These are phyloP conservation scores for Berkeleyomyces basicola DNA, from an alignment of 2,329 filamentous ascomycete genomes.

Conservation along the genomic window DNA sequence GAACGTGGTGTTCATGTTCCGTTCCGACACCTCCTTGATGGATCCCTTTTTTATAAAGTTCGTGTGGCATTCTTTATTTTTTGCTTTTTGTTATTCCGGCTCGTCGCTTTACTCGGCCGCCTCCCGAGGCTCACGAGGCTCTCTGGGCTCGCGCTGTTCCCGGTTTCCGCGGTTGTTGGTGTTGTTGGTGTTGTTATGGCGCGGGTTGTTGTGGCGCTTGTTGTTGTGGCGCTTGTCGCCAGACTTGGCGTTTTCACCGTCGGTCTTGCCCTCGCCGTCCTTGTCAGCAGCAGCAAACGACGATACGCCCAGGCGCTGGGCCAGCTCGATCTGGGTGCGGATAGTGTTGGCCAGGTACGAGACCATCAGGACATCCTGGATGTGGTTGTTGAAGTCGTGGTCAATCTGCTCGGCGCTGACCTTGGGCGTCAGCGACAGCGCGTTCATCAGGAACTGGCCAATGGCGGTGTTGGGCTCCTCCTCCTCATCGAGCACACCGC, in stretches of 20 bases:
- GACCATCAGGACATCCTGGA: slow-evolving; percentile 96
- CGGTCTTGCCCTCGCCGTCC: slow-evolving; percentile 30
- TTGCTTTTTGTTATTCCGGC: neutral
- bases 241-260: slow-evolving; percentile 27
- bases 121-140: slow-evolving; percentile 15
- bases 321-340: slow-evolving; percentile 95
- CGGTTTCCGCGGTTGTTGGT: slow-evolving; percentile 29
- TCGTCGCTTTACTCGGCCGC: slow-evolving; percentile 21
- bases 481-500: slow-evolving; percentile 86
- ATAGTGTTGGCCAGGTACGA: slow-evolving; percentile 98
- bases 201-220: slow-evolving; percentile 25
- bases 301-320: slow-evolving; percentile 80
- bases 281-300: slow-evolving; percentile 38
- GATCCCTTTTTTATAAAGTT: neutral
- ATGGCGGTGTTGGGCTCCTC: slow-evolving; percentile 76
- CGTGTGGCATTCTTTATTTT: slow-evolving; percentile 1
- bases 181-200: slow-evolving; percentile 33
- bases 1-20: neutral
- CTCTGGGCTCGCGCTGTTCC: slow-evolving; percentile 18
- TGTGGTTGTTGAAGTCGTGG: slow-evolving; percentile 98
- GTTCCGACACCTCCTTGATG: neutral
- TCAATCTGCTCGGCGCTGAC: slow-evolving; percentile 83
- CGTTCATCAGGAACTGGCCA: slow-evolving; percentile 89
- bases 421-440: slow-evolving; percentile 84
- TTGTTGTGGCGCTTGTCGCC: slow-evolving; percentile 30